Conservation (phyloP, 2,329 filamentous ascomycete genomes). For the Teratosphaeria gauchensis region DNA sequence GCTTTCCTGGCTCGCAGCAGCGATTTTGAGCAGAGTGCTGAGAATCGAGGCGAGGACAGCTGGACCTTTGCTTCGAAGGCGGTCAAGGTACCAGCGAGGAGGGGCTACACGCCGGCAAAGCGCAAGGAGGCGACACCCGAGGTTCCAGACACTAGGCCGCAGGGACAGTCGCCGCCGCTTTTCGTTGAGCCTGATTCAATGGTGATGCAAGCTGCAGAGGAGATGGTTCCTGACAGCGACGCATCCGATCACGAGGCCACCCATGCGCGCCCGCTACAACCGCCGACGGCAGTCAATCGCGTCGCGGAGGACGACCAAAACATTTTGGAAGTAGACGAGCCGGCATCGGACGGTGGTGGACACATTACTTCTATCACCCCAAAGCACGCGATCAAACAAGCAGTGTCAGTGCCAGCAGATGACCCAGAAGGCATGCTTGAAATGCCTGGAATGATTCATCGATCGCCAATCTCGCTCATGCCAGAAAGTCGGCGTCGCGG, state of each 20-base stretch:
- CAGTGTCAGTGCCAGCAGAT: neutral
- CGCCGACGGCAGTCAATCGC: neutral
- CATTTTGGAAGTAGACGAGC: neutral
- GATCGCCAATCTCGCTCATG: neutral
- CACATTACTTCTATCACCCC: neutral
- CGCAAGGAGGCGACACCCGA: neutral
- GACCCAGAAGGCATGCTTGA: neutral
- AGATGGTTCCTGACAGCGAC: neutral
- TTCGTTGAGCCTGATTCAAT: neutral
- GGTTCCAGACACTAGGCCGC: neutral
- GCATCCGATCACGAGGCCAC: neutral
- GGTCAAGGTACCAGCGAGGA: neutral
- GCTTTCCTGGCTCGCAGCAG: neutral
- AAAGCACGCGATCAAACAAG: neutral
- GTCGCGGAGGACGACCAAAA: neutral
- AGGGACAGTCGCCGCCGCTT: neutral
- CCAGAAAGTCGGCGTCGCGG: neutral
- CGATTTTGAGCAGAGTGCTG: conserved; percentile 1
- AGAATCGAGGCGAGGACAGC: neutral
- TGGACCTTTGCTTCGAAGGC: neutral
- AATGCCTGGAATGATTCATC: neutral
- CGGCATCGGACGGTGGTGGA: neutral
- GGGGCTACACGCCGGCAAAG: neutral
- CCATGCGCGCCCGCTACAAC: neutral
- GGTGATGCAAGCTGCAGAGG: too few species aligned